phyloP scores from a whole-genome alignment of 306 rosid genomes.

The Vigna unguiculata region DNA sequence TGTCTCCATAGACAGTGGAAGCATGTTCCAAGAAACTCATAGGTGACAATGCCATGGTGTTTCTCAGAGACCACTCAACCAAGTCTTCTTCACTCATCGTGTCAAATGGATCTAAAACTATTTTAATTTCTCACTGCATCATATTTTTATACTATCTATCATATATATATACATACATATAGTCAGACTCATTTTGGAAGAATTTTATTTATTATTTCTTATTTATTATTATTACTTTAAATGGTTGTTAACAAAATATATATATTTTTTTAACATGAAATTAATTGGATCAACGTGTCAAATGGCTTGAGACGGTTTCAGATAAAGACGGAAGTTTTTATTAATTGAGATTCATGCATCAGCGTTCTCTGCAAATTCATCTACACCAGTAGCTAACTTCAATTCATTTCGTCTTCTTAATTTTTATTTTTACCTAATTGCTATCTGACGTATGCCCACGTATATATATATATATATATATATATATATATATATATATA shows the following conservation, averaged over 20 bases:
- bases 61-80: conserved; percentile 45
- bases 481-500: too few relatives aligned
- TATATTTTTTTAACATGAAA: neutral
- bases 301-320: neutral
- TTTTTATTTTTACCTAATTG: neutral
- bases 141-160: too few relatives aligned
- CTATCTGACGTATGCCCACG: neutral
- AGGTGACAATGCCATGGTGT: conserved; percentile 62
- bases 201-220: neutral
- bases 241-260: neutral
- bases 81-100: conserved; percentile 33
- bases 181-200: neutral
- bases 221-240: neutral
- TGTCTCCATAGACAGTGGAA: conserved; percentile 51
- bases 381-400: neutral
- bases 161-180: neutral
- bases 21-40: conserved; percentile 66
- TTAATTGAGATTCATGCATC: conserved; percentile 30
- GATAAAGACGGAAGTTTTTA: conserved; percentile 33
- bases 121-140: neutral
- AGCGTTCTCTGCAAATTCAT: neutral
- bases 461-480: too few relatives aligned
- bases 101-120: neutral
- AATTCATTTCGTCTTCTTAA: neutral
- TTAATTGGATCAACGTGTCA: neutral